Conservation (phyloP, 2,329 filamentous ascomycete species). For the Colletotrichum sp. region DNA sequence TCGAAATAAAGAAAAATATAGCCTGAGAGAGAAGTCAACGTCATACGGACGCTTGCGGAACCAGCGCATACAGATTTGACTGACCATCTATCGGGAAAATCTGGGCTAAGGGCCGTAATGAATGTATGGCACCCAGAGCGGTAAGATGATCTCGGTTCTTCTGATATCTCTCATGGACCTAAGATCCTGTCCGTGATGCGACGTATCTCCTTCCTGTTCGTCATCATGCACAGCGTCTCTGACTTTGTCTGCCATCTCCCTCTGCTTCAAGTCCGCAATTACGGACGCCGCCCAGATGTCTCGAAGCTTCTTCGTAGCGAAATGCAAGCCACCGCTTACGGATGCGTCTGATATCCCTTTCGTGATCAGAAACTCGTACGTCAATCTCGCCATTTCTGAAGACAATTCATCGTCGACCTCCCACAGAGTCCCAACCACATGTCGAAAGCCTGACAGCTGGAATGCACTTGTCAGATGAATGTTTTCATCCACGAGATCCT, state of each 20-base stretch:
- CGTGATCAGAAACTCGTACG: conserved; percentile 26
- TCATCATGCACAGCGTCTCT: not conserved
- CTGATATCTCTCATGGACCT: not conserved
- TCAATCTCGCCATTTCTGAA: conserved; percentile 31
- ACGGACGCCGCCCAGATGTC: not conserved
- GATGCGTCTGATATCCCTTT: conserved; percentile 1
- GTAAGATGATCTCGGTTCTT: not conserved
- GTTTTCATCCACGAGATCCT: conserved; percentile 36
- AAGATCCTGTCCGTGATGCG: not conserved
- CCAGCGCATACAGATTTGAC: not conserved
- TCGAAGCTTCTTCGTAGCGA: not conserved
- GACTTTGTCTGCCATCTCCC: no score
- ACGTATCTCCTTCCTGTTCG: not conserved
- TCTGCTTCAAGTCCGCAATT: not conserved
- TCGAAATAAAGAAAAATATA: no score
- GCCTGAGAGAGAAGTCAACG: not conserved
- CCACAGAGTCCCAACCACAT: conserved; percentile 31
- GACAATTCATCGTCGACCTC: conserved; percentile 35
- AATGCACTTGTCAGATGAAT: conserved; percentile 33
- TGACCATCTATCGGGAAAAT: fast-evolving
- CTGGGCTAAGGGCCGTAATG: not conserved
- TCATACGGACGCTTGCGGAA: not conserved
- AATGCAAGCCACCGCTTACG: conserved; percentile 11
- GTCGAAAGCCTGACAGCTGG: conserved; percentile 43
- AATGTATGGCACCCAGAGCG: not conserved